Conservation (phyloP, 1,284 basidiomycete genomes). For the Ustilago shanxiensis region DNA sequence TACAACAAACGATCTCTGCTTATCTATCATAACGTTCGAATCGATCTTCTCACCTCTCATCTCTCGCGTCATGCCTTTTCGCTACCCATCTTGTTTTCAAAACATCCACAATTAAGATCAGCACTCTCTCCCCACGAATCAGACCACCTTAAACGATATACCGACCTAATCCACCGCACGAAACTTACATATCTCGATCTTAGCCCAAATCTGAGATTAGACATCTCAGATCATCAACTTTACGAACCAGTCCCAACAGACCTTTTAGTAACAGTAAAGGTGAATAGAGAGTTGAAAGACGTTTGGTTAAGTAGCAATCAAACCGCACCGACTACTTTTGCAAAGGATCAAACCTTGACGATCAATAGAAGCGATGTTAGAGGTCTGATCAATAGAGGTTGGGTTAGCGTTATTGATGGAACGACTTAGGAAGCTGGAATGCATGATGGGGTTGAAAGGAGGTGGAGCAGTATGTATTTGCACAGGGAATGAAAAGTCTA, state of each 20-base stretch:
- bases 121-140: slow-evolving; percentile 16
- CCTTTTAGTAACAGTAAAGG: slow-evolving; percentile 32
- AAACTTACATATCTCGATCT: slow-evolving; percentile 32
- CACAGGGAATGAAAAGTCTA: not conserved
- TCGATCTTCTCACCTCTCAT: slow-evolving; percentile 73
- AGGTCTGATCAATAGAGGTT: slow-evolving; percentile 29
- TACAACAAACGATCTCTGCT: slow-evolving; percentile 93
- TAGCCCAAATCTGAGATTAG: slow-evolving; percentile 12
- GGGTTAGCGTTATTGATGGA: slow-evolving; percentile 30
- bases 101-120: slow-evolving; percentile 4
- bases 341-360: slow-evolving; percentile 38
- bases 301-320: slow-evolving; percentile 30
- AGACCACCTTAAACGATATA: slow-evolving; percentile 25
- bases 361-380: slow-evolving; percentile 31
- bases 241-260: slow-evolving; percentile 26
- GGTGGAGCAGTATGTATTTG: too few relatives aligned
- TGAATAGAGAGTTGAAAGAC: slow-evolving; percentile 24
- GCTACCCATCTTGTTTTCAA: slow-evolving; percentile 19
- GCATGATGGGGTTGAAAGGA: not conserved
- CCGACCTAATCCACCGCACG: slow-evolving; percentile 19
- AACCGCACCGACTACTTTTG: slow-evolving; percentile 20
- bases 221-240: slow-evolving; percentile 23
- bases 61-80: slow-evolving; percentile 9
- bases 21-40: slow-evolving; percentile 87
- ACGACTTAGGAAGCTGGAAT: not conserved